phyloP scores from a whole-genome alignment of 371 early-diverging fungal species.

The Mortierella sp. region DNA sequence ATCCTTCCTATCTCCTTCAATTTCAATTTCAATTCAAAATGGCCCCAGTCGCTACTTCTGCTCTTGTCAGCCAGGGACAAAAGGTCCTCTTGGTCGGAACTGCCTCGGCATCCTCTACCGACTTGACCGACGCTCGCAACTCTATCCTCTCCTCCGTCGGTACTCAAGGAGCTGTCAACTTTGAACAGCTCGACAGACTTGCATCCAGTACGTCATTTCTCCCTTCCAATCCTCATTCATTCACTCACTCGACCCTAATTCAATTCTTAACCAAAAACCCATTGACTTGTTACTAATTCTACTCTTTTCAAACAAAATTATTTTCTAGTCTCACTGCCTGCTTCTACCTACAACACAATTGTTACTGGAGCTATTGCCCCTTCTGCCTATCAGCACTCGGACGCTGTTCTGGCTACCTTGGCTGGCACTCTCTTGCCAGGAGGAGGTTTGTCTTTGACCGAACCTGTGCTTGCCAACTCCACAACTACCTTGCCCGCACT shows the following conservation, averaged over 20 bases:
- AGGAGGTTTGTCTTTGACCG: constrained; percentile 66
- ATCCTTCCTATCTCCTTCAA: background rate
- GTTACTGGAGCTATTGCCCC: constrained; percentile 67
- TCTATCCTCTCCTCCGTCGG: constrained; percentile 55
- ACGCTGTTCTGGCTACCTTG: constrained; percentile 62
- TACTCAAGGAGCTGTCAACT: constrained; percentile 61
- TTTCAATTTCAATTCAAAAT: constrained; percentile 7
- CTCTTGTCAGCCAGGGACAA: constrained; percentile 55
- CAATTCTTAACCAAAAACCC: no score
- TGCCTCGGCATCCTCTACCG: constrained; percentile 59
- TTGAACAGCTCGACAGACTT: constrained; percentile 81
- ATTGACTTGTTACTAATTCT: background rate
- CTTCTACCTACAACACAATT: constrained; percentile 64
- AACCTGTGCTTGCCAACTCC: constrained; percentile 63
- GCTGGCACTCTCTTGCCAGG: constrained; percentile 65
- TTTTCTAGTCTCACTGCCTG: constrained; percentile 55
- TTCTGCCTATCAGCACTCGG: constrained; percentile 64
- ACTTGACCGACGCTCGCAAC: constrained; percentile 57
- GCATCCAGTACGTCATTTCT: constrained; percentile 58
- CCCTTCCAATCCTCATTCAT: background rate
- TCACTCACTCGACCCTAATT: background rate
- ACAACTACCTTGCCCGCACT: constrained; percentile 16
- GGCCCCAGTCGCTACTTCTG: constrained; percentile 41
- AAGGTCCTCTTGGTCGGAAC: constrained; percentile 70
- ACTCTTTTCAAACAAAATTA: background rate